Evolutionary conservation across 345 rosid species (phyloP), one percentile per base, ranked within the genome.

Genomic region (Mercurialis annua): DNA sequence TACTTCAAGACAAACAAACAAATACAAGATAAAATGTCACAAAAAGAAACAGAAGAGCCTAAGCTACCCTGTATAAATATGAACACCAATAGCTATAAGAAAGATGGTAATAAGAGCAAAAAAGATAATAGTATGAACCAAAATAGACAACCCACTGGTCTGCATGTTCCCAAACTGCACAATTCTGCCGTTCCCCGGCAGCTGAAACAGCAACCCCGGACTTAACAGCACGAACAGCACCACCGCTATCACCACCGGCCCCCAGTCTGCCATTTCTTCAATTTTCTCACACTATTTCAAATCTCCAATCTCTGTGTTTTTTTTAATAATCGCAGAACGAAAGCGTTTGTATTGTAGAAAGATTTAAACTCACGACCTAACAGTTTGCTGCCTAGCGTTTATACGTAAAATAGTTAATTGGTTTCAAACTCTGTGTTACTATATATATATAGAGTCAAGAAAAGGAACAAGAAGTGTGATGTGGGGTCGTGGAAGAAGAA

Each of bases 31-130:
- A n/a, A n/a, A n/a, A n/a, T n/a, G n/a, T n/a, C 15, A 26, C 21
- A 9, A 6, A 23, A n/a, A 9, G 16, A 59, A 1, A 24, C 18
- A 17, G 27, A 40, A 23, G 21, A 2, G 5, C 10, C 16, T 34
- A 1, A 0, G 16, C 68, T 68, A 74, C 27, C 73, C 77, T 2
- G 77, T 68, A 54, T 74, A 10, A 30, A 74, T 74, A 20, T 68
- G 66, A 62, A 68, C 77, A 56, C 77, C 77, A 24, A 74, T 68
- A 3, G 69, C 77, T 16, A 74, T 40, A 57, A 68, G 65, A 24
- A 74, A 74, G 46, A 74, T 74, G 47, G 77, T 74, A 24, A 74
- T 11, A 58, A 74, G 77, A 36, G 61, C 73, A 24, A 74, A 74
- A 69, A 44, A 74, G 42, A 74, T 54, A 59, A 74, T 57, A 44